Conservation (phyloP, 169 alveolate genomes). For the Plasmodium yoelii region DNA sequence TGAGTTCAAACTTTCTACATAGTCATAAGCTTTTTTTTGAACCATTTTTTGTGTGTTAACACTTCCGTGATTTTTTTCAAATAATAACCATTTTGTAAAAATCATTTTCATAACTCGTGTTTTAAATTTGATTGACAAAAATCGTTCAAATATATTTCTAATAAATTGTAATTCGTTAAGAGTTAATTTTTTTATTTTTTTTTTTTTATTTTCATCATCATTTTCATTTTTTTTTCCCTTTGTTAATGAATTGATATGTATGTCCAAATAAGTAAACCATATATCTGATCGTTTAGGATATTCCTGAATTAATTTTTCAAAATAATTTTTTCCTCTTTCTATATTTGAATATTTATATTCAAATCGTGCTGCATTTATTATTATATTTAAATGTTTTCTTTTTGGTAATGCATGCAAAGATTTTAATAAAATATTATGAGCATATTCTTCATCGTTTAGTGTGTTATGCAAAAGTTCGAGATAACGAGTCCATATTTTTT, state of each 20-base stretch:
- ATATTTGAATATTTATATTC: conserved; percentile 84
- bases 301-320: conserved; percentile 88
- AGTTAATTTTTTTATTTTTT: conserved; percentile 78
- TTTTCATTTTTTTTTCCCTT: conserved; percentile 21
- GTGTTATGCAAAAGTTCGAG: conserved; percentile 61
- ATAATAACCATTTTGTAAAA: conserved; percentile 86
- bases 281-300: conserved; percentile 89
- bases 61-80: conserved; percentile 87
- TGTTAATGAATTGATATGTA: conserved; percentile 82
- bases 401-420: conserved; percentile 72
- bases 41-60: conserved; percentile 83
- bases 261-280: conserved; percentile 88
- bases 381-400: conserved; percentile 79
- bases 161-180: conserved; percentile 76
- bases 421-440: conserved; percentile 75
- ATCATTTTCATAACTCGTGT: conserved; percentile 75
- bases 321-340: conserved; percentile 86
- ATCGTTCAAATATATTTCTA: conserved; percentile 69
- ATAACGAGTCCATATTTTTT: conserved; percentile 77
- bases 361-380: conserved; percentile 86
- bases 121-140: conserved; percentile 39
- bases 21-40: conserved; percentile 86
- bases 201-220: conserved; percentile 51
- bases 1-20: conserved; percentile 82
- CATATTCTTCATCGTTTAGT: conserved; percentile 77